Percentiles rank a stretch among this genome's conserved stretches.
Evolutionary conservation across 441 rosid genomes (phyloP).

Genomic region (Erysimum pusillum): DNA sequence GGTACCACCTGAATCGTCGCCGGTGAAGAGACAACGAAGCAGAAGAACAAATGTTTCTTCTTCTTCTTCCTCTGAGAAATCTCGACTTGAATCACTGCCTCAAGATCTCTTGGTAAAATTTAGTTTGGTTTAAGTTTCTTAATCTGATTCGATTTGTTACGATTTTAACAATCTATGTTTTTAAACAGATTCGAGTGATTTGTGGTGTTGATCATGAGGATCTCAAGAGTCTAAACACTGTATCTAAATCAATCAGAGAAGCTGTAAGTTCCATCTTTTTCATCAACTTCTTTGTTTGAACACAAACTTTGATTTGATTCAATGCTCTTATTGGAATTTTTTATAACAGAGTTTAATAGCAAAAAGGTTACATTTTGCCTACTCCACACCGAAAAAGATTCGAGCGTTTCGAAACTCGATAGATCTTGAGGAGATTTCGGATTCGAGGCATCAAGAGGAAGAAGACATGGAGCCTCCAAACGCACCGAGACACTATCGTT

Average conservation of each 20-base stretch:
- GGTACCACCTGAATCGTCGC: constrained; percentile 28
- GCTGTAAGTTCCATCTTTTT: constrained; percentile 62
- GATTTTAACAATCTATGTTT: not conserved
- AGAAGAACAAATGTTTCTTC: not conserved
- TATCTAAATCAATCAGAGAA: constrained; percentile 78
- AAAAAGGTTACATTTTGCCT: constrained; percentile 68
- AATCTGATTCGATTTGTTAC: constrained; percentile 2
- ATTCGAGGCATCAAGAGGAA: constrained; percentile 38
- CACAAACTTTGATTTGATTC: constrained; percentile 16
- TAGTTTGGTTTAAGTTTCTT: not conserved
- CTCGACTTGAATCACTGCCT: constrained; percentile 71
- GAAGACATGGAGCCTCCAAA: constrained; percentile 74
- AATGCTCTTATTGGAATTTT: not conserved
- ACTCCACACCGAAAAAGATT: constrained; percentile 72
- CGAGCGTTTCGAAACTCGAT: constrained; percentile 53
- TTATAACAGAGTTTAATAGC: constrained; percentile 66
- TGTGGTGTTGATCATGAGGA: constrained; percentile 81
- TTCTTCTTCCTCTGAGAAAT: constrained; percentile 43
- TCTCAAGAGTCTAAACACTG: constrained; percentile 66
- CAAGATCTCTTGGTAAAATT: constrained; percentile 71
- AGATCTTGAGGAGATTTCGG: constrained; percentile 41
- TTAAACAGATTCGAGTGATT: constrained; percentile 66
- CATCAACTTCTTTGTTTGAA: not conserved
- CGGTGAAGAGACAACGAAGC: constrained; percentile 59
- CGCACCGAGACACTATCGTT: constrained; percentile 55